Conservation (phyloP, 2,329 filamentous ascomycete species). For the Talaromyces funiculosus region DNA sequence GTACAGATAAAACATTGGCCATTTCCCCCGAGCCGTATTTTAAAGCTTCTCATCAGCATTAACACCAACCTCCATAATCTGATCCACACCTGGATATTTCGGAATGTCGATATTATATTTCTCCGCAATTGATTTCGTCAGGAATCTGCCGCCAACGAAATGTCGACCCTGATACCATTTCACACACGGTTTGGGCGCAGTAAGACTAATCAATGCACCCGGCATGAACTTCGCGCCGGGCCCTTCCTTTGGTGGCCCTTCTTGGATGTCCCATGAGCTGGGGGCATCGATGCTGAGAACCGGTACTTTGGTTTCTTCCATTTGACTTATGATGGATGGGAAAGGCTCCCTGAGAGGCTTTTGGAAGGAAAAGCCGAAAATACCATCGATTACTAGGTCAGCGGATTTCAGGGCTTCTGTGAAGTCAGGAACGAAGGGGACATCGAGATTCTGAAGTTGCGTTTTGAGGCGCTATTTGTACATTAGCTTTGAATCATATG, state of each 20-base stretch:
- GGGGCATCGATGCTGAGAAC: conserved; percentile 89
- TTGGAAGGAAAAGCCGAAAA: conserved; percentile 93
- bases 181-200: conserved; percentile 85
- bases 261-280: conserved; percentile 89
- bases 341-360: conserved; percentile 93
- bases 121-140: conserved; percentile 68
- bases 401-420: conserved; percentile 57
- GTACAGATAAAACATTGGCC: background rate
- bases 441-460: conserved; percentile 74
- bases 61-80: conserved; percentile 69
- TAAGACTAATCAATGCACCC: conserved; percentile 74
- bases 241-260: conserved; percentile 70
- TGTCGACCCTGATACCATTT: conserved; percentile 80
- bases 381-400: conserved; percentile 83
- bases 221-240: conserved; percentile 78
- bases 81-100: conserved; percentile 77
- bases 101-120: conserved; percentile 85
- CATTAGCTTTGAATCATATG: background rate
- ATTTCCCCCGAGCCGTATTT: too few relatives aligned
- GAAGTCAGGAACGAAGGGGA: conserved; percentile 84
- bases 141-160: conserved; percentile 87
- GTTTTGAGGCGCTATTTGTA: conserved; percentile 63
- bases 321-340: conserved; percentile 67
- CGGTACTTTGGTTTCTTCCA: conserved; percentile 67
- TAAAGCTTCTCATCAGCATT: conserved; percentile 33